Evolutionary conservation across 139 green algal genomes (phyloP).

Genomic region (Medakamo hakoo): DNA sequence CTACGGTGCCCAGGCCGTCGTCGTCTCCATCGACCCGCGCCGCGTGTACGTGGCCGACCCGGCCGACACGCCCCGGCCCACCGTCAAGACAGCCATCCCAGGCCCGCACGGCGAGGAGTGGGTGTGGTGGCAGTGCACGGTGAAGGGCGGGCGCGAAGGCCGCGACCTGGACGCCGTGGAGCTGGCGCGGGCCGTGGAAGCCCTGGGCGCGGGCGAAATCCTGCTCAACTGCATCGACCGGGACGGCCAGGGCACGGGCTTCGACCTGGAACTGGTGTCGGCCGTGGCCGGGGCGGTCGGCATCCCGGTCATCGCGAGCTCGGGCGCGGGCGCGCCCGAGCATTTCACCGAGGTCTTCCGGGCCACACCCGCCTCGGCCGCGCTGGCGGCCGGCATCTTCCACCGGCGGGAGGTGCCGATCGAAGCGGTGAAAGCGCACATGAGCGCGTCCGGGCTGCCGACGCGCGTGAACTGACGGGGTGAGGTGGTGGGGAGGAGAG

Average conservation of each 20-base stretch:
- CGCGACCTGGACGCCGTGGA: slow-evolving; percentile 80
- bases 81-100: slow-evolving; percentile 25
- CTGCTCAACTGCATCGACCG: slow-evolving; percentile 98
- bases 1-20: slow-evolving; percentile 48
- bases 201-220: slow-evolving; percentile 92
- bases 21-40: slow-evolving; percentile 84
- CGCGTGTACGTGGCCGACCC: slow-evolving; percentile 70
- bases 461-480: slow-evolving; percentile 33
- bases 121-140: slow-evolving; percentile 95
- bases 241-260: slow-evolving; percentile 71
- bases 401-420: slow-evolving; percentile 89
- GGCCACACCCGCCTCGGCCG: slow-evolving; percentile 60
- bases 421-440: slow-evolving; percentile 74
- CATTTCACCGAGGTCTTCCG: slow-evolving; percentile 90
- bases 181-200: slow-evolving; percentile 76
- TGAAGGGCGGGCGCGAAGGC: slow-evolving; percentile 80
- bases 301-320: slow-evolving; percentile 94
- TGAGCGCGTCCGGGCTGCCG: slow-evolving; percentile 53
- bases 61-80: slow-evolving; percentile 30
- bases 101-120: slow-evolving; percentile 89
- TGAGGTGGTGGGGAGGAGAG: neutral
- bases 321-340: slow-evolving; percentile 68
- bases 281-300: slow-evolving; percentile 74
- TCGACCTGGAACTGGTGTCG: slow-evolving; percentile 83
- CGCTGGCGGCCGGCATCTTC: slow-evolving; percentile 96